phyloP scores from a whole-genome alignment of 139 green algal genomes.

The Coelastrella sp. region DNA sequence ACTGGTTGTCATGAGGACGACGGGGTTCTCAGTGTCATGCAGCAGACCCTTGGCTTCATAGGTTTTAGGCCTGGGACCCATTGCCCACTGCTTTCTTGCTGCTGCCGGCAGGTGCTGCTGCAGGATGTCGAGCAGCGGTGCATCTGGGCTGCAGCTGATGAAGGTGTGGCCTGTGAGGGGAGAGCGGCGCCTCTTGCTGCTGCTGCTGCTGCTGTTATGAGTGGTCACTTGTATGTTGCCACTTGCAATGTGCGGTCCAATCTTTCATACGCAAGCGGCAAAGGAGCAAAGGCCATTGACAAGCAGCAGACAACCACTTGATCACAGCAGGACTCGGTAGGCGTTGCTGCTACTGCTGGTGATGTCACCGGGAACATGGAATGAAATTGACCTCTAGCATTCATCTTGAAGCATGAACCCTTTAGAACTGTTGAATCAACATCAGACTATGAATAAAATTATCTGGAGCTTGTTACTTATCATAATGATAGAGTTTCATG shows the following conservation, averaged over 20 bases:
- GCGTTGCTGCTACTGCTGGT: too few species aligned
- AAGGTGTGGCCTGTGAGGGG: not conserved
- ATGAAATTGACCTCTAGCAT: too few species aligned
- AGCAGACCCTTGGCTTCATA: slow-evolving; percentile 23
- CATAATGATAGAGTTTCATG: too few species aligned
- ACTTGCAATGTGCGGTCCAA: not conserved
- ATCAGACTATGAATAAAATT: not conserved
- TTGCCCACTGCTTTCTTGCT: slow-evolving; percentile 24
- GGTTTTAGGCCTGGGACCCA: not conserved
- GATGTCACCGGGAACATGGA: too few species aligned
- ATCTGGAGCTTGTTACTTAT: not conserved
- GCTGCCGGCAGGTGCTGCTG: slow-evolving; percentile 23
- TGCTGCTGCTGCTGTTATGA: slow-evolving; percentile 13
- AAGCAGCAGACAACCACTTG: too few species aligned
- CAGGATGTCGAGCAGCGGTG: slow-evolving; percentile 1
- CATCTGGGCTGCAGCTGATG: not conserved
- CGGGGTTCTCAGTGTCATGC: not conserved
- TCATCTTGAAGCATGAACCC: too few species aligned
- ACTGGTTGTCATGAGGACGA: not conserved
- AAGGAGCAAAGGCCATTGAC: too few species aligned
- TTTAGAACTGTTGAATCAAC: too few species aligned
- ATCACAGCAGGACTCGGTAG: too few species aligned
- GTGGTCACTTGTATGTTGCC: not conserved
- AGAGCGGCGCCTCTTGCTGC: slow-evolving; percentile 5
- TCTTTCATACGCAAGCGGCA: not conserved